Percentiles rank a stretch among this genome's conserved stretches.
Conservation (phyloP, 2,329 filamentous ascomycete species). For the Alternaria sp. region DNA sequence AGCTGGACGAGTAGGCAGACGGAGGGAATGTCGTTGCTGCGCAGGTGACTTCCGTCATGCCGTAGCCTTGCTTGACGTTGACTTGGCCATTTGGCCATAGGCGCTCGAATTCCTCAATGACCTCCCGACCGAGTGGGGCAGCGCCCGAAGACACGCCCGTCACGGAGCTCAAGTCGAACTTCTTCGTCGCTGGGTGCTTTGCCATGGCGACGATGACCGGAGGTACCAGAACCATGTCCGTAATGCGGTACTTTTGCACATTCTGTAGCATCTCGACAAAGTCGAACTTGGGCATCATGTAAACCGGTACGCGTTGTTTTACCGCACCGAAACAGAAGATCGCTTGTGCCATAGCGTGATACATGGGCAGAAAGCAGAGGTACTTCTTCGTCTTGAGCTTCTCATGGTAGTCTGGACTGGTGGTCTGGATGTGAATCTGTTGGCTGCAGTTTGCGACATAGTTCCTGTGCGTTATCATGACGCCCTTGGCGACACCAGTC, state of each 20-base stretch:
- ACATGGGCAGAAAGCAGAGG: constrained; percentile 73
- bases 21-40: constrained; percentile 71
- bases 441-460: constrained; percentile 75
- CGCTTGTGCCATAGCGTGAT: constrained; percentile 65
- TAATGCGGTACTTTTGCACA: constrained; percentile 72
- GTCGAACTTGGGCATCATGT: constrained; percentile 80
- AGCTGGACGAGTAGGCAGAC: constrained; percentile 50
- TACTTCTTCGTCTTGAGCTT: constrained; percentile 52
- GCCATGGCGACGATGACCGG: constrained; percentile 76
- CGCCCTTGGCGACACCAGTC: constrained; percentile 83
- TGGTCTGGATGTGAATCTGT: constrained; percentile 57
- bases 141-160: constrained; percentile 68
- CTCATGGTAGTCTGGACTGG: constrained; percentile 58
- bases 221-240: constrained; percentile 70
- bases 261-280: constrained; percentile 73
- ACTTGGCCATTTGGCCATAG: constrained; percentile 59
- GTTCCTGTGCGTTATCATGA: constrained; percentile 79
- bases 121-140: constrained; percentile 63
- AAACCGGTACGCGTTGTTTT: constrained; percentile 68
- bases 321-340: constrained; percentile 68
- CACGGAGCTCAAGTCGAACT: constrained; percentile 73
- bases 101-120: constrained; percentile 60
- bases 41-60: constrained; percentile 85
- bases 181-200: constrained; percentile 70
- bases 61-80: constrained; percentile 76